Evolutionary conservation across 2,329 filamentous ascomycete species (phyloP).

Genomic region (Epichloe uncinata): DNA sequence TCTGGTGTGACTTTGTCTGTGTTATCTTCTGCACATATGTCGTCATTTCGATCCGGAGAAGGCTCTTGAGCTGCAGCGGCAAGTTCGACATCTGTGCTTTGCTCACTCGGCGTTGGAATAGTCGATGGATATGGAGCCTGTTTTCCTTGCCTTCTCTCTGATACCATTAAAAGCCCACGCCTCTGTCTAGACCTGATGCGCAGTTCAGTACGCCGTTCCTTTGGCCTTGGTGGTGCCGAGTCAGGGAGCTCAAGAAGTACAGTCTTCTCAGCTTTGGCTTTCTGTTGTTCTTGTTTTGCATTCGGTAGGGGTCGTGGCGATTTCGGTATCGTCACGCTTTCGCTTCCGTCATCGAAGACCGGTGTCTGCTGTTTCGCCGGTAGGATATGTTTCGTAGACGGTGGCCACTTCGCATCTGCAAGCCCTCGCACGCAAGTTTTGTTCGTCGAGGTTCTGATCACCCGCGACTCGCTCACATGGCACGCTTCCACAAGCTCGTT

Average conservation of each 20-base stretch:
- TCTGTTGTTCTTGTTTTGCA: neutral
- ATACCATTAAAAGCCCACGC: constrained; percentile 33
- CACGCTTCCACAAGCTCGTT: neutral
- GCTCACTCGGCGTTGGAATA: neutral
- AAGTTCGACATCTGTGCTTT: neutral
- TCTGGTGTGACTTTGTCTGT: neutral
- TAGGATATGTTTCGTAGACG: neutral
- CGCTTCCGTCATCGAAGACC: neutral
- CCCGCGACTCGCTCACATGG: neutral
- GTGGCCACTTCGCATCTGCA: neutral
- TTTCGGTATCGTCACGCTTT: too few relatives aligned
- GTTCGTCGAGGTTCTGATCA: neutral
- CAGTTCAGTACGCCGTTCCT: constrained; percentile 28
- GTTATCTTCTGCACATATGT: neutral
- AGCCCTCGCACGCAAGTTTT: neutral
- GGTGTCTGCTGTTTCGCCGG: neutral
- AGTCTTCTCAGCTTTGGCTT: neutral
- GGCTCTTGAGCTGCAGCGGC: neutral
- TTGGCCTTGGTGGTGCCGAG: neutral
- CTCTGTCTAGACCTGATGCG: constrained; percentile 33
- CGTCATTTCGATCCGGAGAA: neutral
- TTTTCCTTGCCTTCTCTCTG: constrained; percentile 18
- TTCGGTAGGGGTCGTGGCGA: neutral
- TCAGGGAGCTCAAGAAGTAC: neutral
- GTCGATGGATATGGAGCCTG: neutral